Evolutionary conservation across 2,329 filamentous ascomycete genomes (phyloP).

Genomic region (Beauveria caledonica): DNA sequence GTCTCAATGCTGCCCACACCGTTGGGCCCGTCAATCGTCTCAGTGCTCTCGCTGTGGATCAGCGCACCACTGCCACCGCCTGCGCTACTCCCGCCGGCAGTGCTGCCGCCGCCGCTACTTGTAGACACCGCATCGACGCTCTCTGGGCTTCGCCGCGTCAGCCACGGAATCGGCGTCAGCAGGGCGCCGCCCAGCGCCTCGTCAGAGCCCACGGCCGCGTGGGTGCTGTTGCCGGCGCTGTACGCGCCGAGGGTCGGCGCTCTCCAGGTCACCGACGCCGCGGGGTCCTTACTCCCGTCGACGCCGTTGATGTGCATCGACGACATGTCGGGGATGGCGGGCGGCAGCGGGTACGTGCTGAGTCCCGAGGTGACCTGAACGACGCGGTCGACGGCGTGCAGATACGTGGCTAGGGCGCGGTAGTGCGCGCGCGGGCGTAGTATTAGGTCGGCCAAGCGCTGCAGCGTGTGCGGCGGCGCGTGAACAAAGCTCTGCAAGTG

Average conservation of each 20-base stretch:
- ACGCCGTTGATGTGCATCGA: constrained; percentile 54
- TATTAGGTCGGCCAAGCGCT: constrained; percentile 82
- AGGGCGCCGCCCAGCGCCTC: constrained; percentile 85
- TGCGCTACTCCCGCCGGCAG: constrained; percentile 2
- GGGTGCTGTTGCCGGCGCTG: background rate
- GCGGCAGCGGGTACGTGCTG: constrained; percentile 74
- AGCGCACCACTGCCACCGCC: constrained; percentile 26
- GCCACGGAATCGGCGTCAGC: constrained; percentile 90
- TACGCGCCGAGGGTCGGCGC: constrained; percentile 30
- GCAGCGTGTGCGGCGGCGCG: constrained; percentile 84
- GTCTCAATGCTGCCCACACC: constrained; percentile 74
- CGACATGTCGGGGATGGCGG: constrained; percentile 51
- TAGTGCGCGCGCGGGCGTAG: constrained; percentile 72
- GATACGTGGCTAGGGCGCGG: constrained; percentile 70
- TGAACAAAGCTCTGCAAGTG: constrained; percentile 62
- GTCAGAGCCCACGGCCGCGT: constrained; percentile 60
- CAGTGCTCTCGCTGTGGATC: constrained; percentile 63
- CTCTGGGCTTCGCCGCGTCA: constrained; percentile 38
- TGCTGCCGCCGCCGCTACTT: constrained; percentile 7
- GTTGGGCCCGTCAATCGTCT: constrained; percentile 75
- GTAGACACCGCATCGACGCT: constrained; percentile 17
- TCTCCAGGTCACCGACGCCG: constrained; percentile 36
- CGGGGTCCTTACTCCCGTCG: constrained; percentile 34
- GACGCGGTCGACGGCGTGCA: constrained; percentile 84
- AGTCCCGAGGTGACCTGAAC: constrained; percentile 80